phyloP scores from a whole-genome alignment of 2,329 filamentous ascomycete species.

The Trichophyton verrucosum region DNA sequence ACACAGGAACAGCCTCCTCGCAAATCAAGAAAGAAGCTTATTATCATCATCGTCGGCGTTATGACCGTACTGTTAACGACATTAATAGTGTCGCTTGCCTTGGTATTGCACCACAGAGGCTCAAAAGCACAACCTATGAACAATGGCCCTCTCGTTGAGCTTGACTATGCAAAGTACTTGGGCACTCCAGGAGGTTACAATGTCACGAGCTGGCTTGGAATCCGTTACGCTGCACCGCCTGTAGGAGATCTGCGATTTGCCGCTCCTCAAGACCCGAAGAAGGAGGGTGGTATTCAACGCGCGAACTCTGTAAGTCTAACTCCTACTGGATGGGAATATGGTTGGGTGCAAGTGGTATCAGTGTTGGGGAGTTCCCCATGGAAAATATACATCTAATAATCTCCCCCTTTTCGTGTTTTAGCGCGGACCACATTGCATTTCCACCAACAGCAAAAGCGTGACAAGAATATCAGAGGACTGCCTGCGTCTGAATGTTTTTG shows the following conservation, averaged over 20 bases:
- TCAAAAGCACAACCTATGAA: background rate
- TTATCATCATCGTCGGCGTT: background rate
- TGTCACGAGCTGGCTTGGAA: slow-evolving; percentile 14
- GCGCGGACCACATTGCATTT: slow-evolving; percentile 48
- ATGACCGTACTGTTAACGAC: background rate
- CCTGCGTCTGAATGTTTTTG: slow-evolving; percentile 33
- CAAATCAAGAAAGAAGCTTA: background rate
- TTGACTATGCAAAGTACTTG: slow-evolving; percentile 55
- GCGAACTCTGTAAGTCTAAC: slow-evolving; percentile 42
- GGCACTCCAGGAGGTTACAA: slow-evolving; percentile 41
- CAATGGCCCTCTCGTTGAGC: slow-evolving; percentile 38
- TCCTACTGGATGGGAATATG: background rate
- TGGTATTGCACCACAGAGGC: background rate
- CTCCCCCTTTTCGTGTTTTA: slow-evolving; percentile 12
- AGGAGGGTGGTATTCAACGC: slow-evolving; percentile 34
- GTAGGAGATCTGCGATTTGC: slow-evolving; percentile 11
- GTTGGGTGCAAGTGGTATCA: background rate
- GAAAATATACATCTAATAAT: background rate
- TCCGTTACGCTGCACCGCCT: slow-evolving; percentile 12
- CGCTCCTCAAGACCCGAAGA: slow-evolving; percentile 41
- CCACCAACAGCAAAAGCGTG: slow-evolving; percentile 51
- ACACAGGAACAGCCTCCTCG: background rate
- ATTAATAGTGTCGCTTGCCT: background rate
- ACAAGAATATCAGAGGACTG: slow-evolving; percentile 36
- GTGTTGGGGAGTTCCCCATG: background rate